Percentiles rank a stretch among this genome's conserved stretches.
Evolutionary conservation across 2,329 filamentous ascomycete species (phyloP).

Genomic region (Phyllosticta ampelicida): DNA sequence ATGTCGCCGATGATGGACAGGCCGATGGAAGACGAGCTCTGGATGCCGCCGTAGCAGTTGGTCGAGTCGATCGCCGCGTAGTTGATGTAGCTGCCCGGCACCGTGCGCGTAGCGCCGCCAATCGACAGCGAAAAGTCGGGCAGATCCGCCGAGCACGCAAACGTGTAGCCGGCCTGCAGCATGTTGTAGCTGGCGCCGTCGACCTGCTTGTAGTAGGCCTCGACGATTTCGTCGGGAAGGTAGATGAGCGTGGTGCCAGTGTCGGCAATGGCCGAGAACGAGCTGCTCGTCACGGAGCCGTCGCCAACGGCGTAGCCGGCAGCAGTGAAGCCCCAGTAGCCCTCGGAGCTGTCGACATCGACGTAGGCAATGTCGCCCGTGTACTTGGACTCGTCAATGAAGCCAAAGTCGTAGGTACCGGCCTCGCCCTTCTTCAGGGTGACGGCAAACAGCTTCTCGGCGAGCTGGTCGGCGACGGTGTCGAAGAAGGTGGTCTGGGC

Average conservation of each 20-base stretch:
- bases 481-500: conserved; percentile 50
- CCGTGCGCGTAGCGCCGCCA: conserved; percentile 37
- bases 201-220: conserved; percentile 51
- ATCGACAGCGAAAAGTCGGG: conserved; percentile 46
- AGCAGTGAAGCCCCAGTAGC: conserved; percentile 53
- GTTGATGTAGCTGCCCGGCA: conserved; percentile 47
- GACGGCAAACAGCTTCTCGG: conserved; percentile 46
- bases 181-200: conserved; percentile 38
- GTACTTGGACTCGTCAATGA: conserved; percentile 49
- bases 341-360: conserved; percentile 44
- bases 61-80: conserved; percentile 35
- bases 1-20: conserved; percentile 66
- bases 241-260: conserved; percentile 60
- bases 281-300: conserved; percentile 25
- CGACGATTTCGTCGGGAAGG: conserved; percentile 42
- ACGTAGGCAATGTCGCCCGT: conserved; percentile 47
- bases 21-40: conserved; percentile 47
- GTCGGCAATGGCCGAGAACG: conserved; percentile 52
- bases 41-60: conserved; percentile 66
- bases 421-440: conserved; percentile 41
- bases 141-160: conserved; percentile 40
- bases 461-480: conserved; percentile 42
- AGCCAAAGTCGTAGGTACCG: conserved; percentile 47
- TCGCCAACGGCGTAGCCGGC: conserved; percentile 46
- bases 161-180: conserved; percentile 43